Percentiles rank a stretch among this genome's conserved stretches.
Evolutionary conservation across 805 yeast species (phyloP).

Genomic region (Peterozyma xylosa): DNA sequence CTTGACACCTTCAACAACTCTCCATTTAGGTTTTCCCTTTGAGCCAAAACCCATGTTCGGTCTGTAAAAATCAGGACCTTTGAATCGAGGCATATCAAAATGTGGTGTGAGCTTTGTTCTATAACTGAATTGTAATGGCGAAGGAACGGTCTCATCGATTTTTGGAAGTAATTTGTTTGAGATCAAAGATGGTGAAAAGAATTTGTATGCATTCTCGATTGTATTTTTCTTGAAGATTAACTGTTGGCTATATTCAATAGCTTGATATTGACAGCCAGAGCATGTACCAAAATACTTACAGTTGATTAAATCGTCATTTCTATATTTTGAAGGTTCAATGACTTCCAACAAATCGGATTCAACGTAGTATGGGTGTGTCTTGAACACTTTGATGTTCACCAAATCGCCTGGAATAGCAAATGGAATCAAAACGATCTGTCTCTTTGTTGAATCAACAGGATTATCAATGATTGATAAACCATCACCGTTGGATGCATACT

Average conservation of each 20-base stretch:
- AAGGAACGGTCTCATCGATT: constrained; percentile 39
- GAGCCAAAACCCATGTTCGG: constrained; percentile 89
- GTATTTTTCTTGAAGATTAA: constrained; percentile 65
- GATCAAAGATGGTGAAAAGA: constrained; percentile 55
- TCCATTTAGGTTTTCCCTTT: constrained; percentile 73
- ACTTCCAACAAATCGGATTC: constrained; percentile 63
- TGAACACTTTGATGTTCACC: constrained; percentile 63
- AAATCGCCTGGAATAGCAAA: constrained; percentile 84
- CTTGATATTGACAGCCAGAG: constrained; percentile 93
- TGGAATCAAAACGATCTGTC: constrained; percentile 73
- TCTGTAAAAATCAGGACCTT: constrained; percentile 26
- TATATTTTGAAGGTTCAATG: constrained; percentile 25
- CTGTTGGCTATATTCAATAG: constrained; percentile 66
- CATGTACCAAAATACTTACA: constrained; percentile 88
- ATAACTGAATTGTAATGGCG: constrained; percentile 73
- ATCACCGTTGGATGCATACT: constrained; percentile 75
- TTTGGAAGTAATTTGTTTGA: constrained; percentile 42
- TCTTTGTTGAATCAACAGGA: constrained; percentile 35
- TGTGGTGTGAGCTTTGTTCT: constrained; percentile 96
- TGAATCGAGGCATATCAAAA: constrained; percentile 67
- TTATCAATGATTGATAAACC: constrained; percentile 68
- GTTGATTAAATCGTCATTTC: constrained; percentile 53
- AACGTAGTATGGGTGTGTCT: constrained; percentile 66
- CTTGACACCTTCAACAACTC: constrained; percentile 27
- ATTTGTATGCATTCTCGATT: constrained; percentile 73